Evolutionary conservation across 2,329 filamentous ascomycete genomes (phyloP), one percentile per base, ranked within the genome.

Genomic region (Beauveria brongniartii): DNA sequence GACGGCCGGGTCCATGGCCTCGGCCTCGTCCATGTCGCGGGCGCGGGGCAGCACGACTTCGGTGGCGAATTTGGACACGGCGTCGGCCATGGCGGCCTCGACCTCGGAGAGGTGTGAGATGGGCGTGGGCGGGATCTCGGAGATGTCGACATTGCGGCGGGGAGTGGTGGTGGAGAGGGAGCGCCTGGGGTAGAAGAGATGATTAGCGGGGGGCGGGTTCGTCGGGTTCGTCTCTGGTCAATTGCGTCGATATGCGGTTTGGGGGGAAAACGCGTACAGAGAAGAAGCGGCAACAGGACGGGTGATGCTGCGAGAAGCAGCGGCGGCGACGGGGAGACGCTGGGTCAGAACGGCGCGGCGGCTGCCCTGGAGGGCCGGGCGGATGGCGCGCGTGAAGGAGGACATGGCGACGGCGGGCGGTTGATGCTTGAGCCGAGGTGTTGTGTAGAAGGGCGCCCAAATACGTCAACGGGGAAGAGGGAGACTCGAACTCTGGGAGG

Each of bases 1-100:
- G 8, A 99, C 76, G 1, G 82, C 73, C 0, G 91, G 87, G 73
- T 97, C 94, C 94, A 99, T 97, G 62, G 82, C 76, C 80, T 99
- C 94, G 34, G 88, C 88, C 81, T 99, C 94, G 73, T 99, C 94
- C 94, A 99, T 99, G 20, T 96, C 92, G 62, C 94, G 90, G 12
- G 91, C 92, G 74, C 92, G 93, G 59, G 94, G 94, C 56, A 92
- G 84, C 67, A 99, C 89, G 34, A 92, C 84, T 61, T 97, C 92
- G 71, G 85, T 86, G 65, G 94, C 92, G 70, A 97, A 97, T 75
- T 94, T 96, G 68, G 86, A 86, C 5, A 99, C 93, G 1, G 89
- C 83, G 61, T 99, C 93, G 64, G 87, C 84, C 90, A 99, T 96
- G 70, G 94, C 85, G 16, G 83, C 71, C 77, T 99, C 94, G 62